These are phyloP conservation scores for Saussurea involucrata DNA, from an alignment of 129 eudicot species.

Conservation along the genomic window DNA sequence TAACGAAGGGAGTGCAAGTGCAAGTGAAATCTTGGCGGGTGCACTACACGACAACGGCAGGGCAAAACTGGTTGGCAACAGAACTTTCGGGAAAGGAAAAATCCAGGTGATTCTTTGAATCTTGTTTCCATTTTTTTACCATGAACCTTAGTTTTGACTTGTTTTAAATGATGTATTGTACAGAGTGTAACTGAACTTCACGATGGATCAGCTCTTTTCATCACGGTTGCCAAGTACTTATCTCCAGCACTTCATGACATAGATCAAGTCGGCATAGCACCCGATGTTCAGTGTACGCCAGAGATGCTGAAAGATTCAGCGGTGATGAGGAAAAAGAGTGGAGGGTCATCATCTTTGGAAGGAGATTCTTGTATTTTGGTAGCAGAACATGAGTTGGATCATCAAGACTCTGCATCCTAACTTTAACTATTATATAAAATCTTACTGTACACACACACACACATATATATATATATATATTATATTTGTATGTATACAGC, in stretches of 20 bases:
- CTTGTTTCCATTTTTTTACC: not conserved
- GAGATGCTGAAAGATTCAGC: slow-evolving; percentile 60
- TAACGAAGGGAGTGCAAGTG: slow-evolving; percentile 94
- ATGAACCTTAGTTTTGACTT: not conserved
- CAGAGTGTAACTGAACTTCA: slow-evolving; percentile 91
- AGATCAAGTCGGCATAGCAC: slow-evolving; percentile 87
- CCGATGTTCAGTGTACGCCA: slow-evolving; percentile 79
- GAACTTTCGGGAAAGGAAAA: slow-evolving; percentile 92
- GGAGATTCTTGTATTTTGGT: slow-evolving; percentile 89
- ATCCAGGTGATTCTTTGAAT: slow-evolving; percentile 58
- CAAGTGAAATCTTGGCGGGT: slow-evolving; percentile 94
- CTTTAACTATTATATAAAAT: slow-evolving; percentile 8
- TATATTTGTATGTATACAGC: slow-evolving; percentile 1
- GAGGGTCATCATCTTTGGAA: slow-evolving; percentile 51
- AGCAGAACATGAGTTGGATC: slow-evolving; percentile 91
- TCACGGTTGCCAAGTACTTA: slow-evolving; percentile 90
- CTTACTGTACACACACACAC: not conserved
- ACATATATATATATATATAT: too few species aligned
- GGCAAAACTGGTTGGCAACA: slow-evolving; percentile 81
- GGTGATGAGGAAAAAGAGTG: slow-evolving; percentile 38
- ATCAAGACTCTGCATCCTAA: slow-evolving; percentile 85
- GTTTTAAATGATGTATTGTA: slow-evolving; percentile 2
- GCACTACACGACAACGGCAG: slow-evolving; percentile 96
- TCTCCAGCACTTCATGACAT: slow-evolving; percentile 91
- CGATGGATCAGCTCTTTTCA: slow-evolving; percentile 89